Base-by-base conservation (phyloP, 1,284 basidiomycete species). In the Cryptococcus sp. region DNA sequence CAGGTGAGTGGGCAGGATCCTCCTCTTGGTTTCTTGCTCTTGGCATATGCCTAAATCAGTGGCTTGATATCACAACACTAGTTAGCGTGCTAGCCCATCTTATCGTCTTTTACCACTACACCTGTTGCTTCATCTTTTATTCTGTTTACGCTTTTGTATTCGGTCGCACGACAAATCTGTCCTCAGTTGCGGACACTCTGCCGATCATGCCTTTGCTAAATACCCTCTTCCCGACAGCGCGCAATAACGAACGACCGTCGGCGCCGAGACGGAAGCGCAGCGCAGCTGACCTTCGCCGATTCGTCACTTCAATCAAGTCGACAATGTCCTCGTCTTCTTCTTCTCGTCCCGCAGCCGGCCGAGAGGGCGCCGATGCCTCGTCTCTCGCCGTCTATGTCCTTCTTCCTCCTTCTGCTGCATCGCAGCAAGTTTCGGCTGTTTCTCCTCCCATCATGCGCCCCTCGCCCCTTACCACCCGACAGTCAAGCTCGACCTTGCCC, bases 361-460 rank as follows among this genome's bases (percentile, higher is more conserved):
- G 31, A 13, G 31, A 35, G 8, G 31, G 31, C 31, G 13, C 46
- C 22, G 35, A 35, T 50, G 44, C 48, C 38, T 23, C 52, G 23
- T 41, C 51, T 45, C 42, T 45, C 16, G n/a, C 42, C 42, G 22
- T 45, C 42, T 68, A 67, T 11, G 49, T 75, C 27, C 60, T 75
- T 7, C 59, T 73, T 1, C 71, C 73, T 5, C 59, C 69, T 3
- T 59, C 68, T 1, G 63, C 69, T 10, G 64, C 68, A 45, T 47
- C 58, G 40, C 55, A 63, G 23, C 56, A 58, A 13, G 40, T 59
- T 19, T 54, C 54, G 4, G 23, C 57, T 11, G 59, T 66, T 6
- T 52, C 54, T 25, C 44, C 42, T 5, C 45, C 35, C 1, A 11
- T 53, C 0, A 22, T 51, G 7, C 61, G 65, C 27, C 69, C 67